Evolutionary conservation across 1,284 basidiomycete genomes (phyloP).

Genomic region (Ganoderma sp.): DNA sequence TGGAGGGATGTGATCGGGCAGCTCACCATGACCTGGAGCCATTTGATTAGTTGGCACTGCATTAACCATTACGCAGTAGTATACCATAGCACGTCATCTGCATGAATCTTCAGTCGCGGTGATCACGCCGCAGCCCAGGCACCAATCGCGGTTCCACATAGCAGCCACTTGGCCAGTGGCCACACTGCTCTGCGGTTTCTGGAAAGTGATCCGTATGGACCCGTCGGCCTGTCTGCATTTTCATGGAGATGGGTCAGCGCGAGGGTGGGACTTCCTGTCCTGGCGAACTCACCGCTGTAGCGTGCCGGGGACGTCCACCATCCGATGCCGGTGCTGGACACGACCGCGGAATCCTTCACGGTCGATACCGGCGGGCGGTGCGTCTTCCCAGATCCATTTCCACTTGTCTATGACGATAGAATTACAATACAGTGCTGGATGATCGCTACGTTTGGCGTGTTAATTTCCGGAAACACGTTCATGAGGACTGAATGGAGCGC

Average conservation of each 20-base stretch:
- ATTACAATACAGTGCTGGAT: constrained; percentile 66
- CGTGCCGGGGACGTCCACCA: constrained; percentile 59
- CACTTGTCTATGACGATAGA: constrained; percentile 58
- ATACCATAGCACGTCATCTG: background rate
- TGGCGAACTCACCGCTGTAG: constrained; percentile 41
- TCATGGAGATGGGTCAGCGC: background rate
- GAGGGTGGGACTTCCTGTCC: background rate
- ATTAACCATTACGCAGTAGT: background rate
- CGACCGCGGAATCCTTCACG: constrained; percentile 54
- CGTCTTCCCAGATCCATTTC: constrained; percentile 77
- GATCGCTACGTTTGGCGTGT: constrained; percentile 50
- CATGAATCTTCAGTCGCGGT: constrained; percentile 20
- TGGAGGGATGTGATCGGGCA: background rate
- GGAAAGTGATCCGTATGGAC: constrained; percentile 55
- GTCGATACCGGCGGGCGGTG: constrained; percentile 55
- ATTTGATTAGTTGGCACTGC: constrained; percentile 4
- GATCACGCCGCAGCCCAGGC: constrained; percentile 85
- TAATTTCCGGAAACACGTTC: constrained; percentile 4
- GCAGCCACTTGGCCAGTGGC: constrained; percentile 82
- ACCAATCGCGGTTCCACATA: constrained; percentile 78
- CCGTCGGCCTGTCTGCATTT: constrained; percentile 17
- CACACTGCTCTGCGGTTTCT: constrained; percentile 70
- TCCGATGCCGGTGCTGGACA: constrained; percentile 78
- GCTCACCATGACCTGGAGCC: background rate
- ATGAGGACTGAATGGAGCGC: constrained; percentile 39